These are phyloP conservation scores for Mucor indicus DNA, from an alignment of 371 early-diverging fungal species.

Conservation along the genomic window DNA sequence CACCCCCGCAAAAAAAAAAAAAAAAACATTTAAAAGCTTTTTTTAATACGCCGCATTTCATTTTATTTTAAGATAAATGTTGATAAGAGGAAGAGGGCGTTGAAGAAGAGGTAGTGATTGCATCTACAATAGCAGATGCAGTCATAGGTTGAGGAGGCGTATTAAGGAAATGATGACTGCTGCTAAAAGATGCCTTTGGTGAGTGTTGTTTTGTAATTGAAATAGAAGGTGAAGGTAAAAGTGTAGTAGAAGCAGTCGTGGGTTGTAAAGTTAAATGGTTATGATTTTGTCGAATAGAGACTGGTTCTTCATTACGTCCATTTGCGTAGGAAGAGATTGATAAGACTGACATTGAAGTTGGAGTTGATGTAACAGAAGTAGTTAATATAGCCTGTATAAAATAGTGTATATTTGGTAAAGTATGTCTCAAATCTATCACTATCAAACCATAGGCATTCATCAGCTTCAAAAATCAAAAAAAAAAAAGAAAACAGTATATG, in stretches of 20 bases:
- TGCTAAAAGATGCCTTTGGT: conserved; percentile 20
- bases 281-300: conserved; percentile 4
- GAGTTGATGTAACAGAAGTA: conserved; percentile 43
- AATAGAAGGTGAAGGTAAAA: conserved; percentile 16
- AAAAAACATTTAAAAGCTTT: no score
- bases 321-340: conserved; percentile 47
- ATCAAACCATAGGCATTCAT: conserved; percentile 73
- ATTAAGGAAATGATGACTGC: conserved; percentile 21
- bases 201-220: conserved; percentile 8
- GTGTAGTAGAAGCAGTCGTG: background rate
- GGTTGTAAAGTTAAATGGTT: conserved; percentile 22
- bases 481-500: no score
- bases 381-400: conserved; percentile 63
- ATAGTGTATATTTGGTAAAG: conserved; percentile 73
- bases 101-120: conserved; percentile 32
- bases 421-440: conserved; percentile 74
- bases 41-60: no score
- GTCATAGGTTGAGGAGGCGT: conserved; percentile 34
- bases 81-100: background rate
- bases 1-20: background rate
- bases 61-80: no score
- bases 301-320: conserved; percentile 9
- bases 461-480: conserved; percentile 35
- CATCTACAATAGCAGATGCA: conserved; percentile 30
- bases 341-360: conserved; percentile 43